A percentile compares a stretch with the other conserved stretches of the same genome.
These are phyloP conservation scores for Thielaviopsis punctulata DNA, from an alignment of 2,329 filamentous ascomycete species.

Conservation along the genomic window DNA sequence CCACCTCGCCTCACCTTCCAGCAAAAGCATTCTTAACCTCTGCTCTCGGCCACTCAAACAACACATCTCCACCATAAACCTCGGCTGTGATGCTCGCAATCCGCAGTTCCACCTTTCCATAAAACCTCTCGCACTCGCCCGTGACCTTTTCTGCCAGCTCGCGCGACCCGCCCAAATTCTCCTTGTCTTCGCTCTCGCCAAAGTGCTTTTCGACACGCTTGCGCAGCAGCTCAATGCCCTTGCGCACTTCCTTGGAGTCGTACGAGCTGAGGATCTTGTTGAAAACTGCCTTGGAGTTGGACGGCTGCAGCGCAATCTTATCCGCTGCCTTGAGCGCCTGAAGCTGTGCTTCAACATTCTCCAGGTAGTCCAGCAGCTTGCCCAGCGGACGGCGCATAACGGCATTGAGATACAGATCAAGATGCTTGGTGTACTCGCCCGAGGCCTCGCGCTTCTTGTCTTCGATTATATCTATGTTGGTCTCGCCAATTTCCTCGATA, in stretches of 20 bases:
- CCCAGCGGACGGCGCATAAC: conserved; percentile 81
- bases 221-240: conserved; percentile 74
- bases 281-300: conserved; percentile 65
- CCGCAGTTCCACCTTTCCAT: conserved; percentile 42
- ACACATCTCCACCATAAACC: conserved; percentile 46
- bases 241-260: conserved; percentile 70
- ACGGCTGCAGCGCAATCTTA: conserved; percentile 60
- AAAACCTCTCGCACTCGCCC: conserved; percentile 44
- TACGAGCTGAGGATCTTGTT: conserved; percentile 71
- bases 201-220: conserved; percentile 97
- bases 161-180: conserved; percentile 49
- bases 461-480: conserved; percentile 57
- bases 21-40: conserved; percentile 44
- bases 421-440: conserved; percentile 68
- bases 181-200: conserved; percentile 73
- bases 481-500: conserved; percentile 65
- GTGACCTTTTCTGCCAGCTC: conserved; percentile 40
- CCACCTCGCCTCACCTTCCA: conserved; percentile 2
- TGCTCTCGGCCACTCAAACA: conserved; percentile 48
- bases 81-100: conserved; percentile 42
- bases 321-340: conserved; percentile 40
- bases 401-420: conserved; percentile 70
- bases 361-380: conserved; percentile 79
- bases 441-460: conserved; percentile 68
- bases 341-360: conserved; percentile 64